Conservation (phyloP, 2,329 filamentous ascomycete species). For the Cordyceps fumosorosea region DNA sequence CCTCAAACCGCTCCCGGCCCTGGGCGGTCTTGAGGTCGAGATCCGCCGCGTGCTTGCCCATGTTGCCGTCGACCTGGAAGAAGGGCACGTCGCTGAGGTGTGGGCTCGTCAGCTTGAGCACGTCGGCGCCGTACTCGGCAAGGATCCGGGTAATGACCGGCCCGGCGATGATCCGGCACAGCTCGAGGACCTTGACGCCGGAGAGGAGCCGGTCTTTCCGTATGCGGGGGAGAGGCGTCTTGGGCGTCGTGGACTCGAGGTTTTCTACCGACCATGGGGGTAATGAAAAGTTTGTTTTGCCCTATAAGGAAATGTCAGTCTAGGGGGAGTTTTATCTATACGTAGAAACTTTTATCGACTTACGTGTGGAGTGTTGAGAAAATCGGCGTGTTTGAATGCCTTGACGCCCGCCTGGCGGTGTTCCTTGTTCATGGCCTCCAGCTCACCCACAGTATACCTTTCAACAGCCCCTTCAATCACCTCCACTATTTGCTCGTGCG, state of each 20-base stretch:
- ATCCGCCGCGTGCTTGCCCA: slow-evolving; percentile 61
- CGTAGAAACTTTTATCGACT: slow-evolving; percentile 10
- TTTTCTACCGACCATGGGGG: slow-evolving; percentile 44
- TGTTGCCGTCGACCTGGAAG: slow-evolving; percentile 67
- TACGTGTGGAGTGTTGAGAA: slow-evolving; percentile 44
- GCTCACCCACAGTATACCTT: slow-evolving; percentile 45
- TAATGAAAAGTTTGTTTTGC: slow-evolving; percentile 31
- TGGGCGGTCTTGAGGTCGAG: slow-evolving; percentile 51
- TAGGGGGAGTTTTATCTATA: slow-evolving; percentile 18
- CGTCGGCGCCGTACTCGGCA: slow-evolving; percentile 68
- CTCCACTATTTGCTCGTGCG: slow-evolving; percentile 52
- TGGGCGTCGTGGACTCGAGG: slow-evolving; percentile 44
- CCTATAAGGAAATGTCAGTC: slow-evolving; percentile 29
- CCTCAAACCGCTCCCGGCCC: slow-evolving; percentile 51
- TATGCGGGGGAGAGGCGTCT: slow-evolving; percentile 30
- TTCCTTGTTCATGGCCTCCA: slow-evolving; percentile 51
- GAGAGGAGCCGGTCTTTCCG: slow-evolving; percentile 31
- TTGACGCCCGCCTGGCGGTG: slow-evolving; percentile 54
- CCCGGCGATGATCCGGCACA: slow-evolving; percentile 70
- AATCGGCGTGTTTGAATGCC: slow-evolving; percentile 53
- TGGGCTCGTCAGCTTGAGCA: slow-evolving; percentile 64
- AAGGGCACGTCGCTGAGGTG: slow-evolving; percentile 64
- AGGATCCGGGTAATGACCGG: slow-evolving; percentile 65
- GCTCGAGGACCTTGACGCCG: slow-evolving; percentile 66
- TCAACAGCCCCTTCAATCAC: slow-evolving; percentile 54